Percentiles rank a stretch among this genome's conserved stretches.
Evolutionary conservation across 1,139 yeast genomes (phyloP).

Genomic region (Geotrichum klebahnii): DNA sequence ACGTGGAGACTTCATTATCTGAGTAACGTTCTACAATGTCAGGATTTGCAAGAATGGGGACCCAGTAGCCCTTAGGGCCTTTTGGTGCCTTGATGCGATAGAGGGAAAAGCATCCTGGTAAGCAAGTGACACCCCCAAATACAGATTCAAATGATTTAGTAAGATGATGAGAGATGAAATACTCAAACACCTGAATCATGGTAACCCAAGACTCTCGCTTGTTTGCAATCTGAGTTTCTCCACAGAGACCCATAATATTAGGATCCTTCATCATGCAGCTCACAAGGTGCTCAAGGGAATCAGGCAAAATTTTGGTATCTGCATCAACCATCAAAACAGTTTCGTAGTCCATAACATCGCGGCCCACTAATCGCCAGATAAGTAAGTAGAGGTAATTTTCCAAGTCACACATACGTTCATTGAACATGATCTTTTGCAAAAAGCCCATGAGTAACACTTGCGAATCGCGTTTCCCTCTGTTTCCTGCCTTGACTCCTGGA

Average conservation of each 20-base stretch:
- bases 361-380: conserved; percentile 34
- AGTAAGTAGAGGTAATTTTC: conserved; percentile 38
- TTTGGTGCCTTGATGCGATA: conserved; percentile 52
- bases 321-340: conserved; percentile 40
- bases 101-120: conserved; percentile 42
- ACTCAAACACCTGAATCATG: conserved; percentile 41
- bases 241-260: conserved; percentile 39
- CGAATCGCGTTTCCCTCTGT: conserved; percentile 41
- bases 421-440: conserved; percentile 40
- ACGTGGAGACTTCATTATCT: conserved; percentile 36
- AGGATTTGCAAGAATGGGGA: conserved; percentile 49
- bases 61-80: conserved; percentile 57
- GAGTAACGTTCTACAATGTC: conserved; percentile 38
- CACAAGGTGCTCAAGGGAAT: conserved; percentile 36
- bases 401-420: conserved; percentile 37
- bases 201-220: conserved; percentile 39
- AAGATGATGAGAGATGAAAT: conserved; percentile 40
- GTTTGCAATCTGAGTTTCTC: conserved; percentile 39
- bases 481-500: conserved; percentile 36
- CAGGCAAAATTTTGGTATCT: conserved; percentile 38
- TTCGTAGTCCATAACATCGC: conserved; percentile 36
- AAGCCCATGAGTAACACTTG: conserved; percentile 39
- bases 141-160: conserved; percentile 40
- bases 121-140: conserved; percentile 41
- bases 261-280: conserved; percentile 35